Evolutionary conservation across 169 alveolate genomes (phyloP), one percentile per base, ranked within the genome.

Genomic region (Cryptosporidium bovis): DNA sequence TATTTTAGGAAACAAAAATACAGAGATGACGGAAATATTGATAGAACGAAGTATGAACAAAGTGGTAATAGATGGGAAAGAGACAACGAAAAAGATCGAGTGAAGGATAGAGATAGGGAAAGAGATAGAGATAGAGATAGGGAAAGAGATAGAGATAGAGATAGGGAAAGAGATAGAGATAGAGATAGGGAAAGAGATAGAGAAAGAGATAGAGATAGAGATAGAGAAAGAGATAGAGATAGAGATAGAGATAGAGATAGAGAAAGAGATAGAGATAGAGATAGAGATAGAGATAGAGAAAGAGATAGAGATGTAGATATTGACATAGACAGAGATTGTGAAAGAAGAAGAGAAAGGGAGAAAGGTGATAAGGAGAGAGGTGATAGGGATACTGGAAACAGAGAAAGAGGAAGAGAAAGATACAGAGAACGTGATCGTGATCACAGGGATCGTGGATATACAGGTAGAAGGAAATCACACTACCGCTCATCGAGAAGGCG

Each of bases 101-200:
- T 55, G 5, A 56, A 56, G 56, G 87, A 40, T 0, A 77, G 87
- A 50, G 71, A 56, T 10, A 77, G 87, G 12, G 71, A 77, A 3
- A 77, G 77, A 77, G 87, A 62, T 13, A 56, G 87, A 12, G 71
- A 77, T 8, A 40, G 87, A 27, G 87, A 77, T 0, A 56, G 87
- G 8, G 87, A 77, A 40, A 34, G 71, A 77, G 87, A 62, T 0
- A n/a, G 65, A 40, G 71, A 27, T 13, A 62, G 51, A 46, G 87
- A 77, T 1, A 20, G 87, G 20, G 87, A 71, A 3, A 51, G 60
- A 71, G 84, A 58, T 8, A 4, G 69, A 40, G 84, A 69, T 16
- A 69, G 34, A 29, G 84, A 53, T 1, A 65, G 66, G 33, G 83
- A 68, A 1, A 51, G 66, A 51, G 83, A 68, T 1, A 27, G 83